phyloP scores from a whole-genome alignment of 2,329 filamentous ascomycete genomes.

The Fusarium nisikadoi region DNA sequence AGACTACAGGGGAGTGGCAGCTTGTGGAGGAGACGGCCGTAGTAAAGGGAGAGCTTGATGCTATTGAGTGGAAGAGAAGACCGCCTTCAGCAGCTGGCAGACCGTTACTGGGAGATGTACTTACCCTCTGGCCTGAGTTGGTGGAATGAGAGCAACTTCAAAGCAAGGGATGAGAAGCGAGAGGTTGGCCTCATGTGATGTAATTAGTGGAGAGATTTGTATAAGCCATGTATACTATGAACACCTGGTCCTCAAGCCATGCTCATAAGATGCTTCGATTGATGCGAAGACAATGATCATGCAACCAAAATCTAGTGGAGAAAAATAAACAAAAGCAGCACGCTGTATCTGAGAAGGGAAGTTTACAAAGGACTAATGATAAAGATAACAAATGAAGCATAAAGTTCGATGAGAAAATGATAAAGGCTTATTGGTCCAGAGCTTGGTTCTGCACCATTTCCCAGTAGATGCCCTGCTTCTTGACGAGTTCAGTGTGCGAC shows the following conservation, averaged over 20 bases:
- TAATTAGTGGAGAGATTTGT: not conserved
- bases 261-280: not conserved
- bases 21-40: slow-evolving; percentile 34
- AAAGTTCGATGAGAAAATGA: too few relatives aligned
- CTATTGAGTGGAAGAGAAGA: slow-evolving; percentile 27
- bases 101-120: slow-evolving; percentile 27
- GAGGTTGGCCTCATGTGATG: not conserved
- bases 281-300: not conserved
- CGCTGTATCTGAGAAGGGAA: not conserved
- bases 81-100: slow-evolving; percentile 28
- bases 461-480: slow-evolving; percentile 31
- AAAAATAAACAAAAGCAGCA: not conserved
- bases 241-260: not conserved
- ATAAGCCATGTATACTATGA: not conserved
- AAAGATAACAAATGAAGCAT: fast-evolving
- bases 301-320: not conserved
- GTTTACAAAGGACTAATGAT: not conserved
- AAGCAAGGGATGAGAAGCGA: not conserved
- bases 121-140: slow-evolving; percentile 13
- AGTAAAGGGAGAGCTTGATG: slow-evolving; percentile 16
- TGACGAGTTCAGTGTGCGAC: slow-evolving; percentile 46
- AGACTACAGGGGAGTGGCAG: slow-evolving; percentile 22
- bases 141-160: not conserved
- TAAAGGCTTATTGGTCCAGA: slow-evolving; percentile 4
- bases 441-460: slow-evolving; percentile 42